Evolutionary conservation across 2,329 filamentous ascomycete genomes (phyloP).

Genomic region (Ceratocystis cacaofunesta): DNA sequence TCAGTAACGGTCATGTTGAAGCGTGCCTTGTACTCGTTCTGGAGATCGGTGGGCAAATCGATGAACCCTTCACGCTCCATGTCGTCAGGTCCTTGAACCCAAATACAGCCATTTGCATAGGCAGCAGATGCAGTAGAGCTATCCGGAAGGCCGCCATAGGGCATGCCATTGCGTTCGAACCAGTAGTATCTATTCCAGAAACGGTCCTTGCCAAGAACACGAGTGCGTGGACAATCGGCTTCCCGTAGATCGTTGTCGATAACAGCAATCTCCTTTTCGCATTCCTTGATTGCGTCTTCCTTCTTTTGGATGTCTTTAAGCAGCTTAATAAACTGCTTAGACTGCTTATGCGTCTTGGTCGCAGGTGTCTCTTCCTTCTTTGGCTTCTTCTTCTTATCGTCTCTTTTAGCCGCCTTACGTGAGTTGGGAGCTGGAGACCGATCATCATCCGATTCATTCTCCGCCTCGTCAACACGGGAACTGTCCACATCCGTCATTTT

Average conservation of each 20-base stretch:
- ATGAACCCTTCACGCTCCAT: conserved; percentile 78
- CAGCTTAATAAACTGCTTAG: conserved; percentile 78
- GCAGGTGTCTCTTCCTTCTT: conserved; percentile 44
- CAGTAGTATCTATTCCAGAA: conserved; percentile 99
- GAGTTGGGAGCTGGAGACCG: conserved; percentile 26
- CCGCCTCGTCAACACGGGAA: conserved; percentile 30
- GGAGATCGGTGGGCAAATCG: conserved; percentile 54
- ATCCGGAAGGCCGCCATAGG: conserved; percentile 70
- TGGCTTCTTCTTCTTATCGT: conserved; percentile 58
- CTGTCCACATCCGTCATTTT: conserved; percentile 52
- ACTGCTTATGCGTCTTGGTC: conserved; percentile 57
- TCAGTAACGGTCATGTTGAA: conserved; percentile 75
- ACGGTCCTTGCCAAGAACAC: conserved; percentile 79
- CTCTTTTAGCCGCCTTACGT: conserved; percentile 20
- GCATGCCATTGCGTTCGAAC: conserved; percentile 98
- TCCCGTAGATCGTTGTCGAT: conserved; percentile 88
- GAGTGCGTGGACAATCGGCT: conserved; percentile 80
- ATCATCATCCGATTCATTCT: conserved; percentile 57
- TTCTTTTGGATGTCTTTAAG: conserved; percentile 81
- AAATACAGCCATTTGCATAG: conserved; percentile 89
- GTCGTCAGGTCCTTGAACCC: conserved; percentile 90
- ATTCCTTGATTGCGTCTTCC: conserved; percentile 62
- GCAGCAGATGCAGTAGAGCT: conserved; percentile 77
- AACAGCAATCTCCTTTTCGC: conserved; percentile 70
- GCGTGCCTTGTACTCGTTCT: conserved; percentile 59